Conservation (phyloP, 768 basidiomycete species). For the Lentinula lateritia region DNA sequence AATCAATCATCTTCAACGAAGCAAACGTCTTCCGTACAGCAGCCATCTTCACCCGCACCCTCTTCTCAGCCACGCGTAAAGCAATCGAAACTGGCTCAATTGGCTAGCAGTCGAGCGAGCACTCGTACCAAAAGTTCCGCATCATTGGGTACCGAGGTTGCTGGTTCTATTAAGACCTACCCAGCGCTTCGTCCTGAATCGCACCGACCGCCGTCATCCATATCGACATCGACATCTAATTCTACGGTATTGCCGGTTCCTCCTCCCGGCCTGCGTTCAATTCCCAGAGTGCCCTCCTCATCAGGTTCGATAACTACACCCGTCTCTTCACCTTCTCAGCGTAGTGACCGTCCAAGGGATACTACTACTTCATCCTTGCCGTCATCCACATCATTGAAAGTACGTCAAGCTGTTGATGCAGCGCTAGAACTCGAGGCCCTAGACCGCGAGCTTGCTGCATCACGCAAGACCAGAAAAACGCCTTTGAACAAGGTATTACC, state of each 20-base stretch:
- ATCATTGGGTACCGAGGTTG: conserved; percentile 46
- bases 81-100: conserved; percentile 63
- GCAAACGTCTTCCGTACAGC: neutral
- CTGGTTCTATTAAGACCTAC: conserved; percentile 68
- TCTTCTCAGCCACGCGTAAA: conserved; percentile 24
- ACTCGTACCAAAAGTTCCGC: conserved; percentile 47
- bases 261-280: neutral
- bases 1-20: conserved; percentile 34
- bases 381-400: conserved; percentile 54
- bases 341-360: neutral
- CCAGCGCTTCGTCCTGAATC: conserved; percentile 69
- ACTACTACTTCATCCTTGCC: conserved; percentile 10
- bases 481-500: conserved; percentile 9
- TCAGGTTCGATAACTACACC: neutral
- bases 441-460: conserved; percentile 25
- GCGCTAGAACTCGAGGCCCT: conserved; percentile 58
- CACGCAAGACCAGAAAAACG: neutral
- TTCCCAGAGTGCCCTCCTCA: conserved; percentile 18
- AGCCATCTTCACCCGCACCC: conserved; percentile 10
- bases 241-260: conserved; percentile 13
- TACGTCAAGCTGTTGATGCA: conserved; percentile 61
- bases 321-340: neutral
- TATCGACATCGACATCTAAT: conserved; percentile 24
- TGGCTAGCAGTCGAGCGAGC: conserved; percentile 62
- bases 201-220: conserved; percentile 26